Evolutionary conservation across 2,329 filamentous ascomycete genomes (phyloP), one percentile per base, ranked within the genome.

Genomic region (Penicillium palitans): DNA sequence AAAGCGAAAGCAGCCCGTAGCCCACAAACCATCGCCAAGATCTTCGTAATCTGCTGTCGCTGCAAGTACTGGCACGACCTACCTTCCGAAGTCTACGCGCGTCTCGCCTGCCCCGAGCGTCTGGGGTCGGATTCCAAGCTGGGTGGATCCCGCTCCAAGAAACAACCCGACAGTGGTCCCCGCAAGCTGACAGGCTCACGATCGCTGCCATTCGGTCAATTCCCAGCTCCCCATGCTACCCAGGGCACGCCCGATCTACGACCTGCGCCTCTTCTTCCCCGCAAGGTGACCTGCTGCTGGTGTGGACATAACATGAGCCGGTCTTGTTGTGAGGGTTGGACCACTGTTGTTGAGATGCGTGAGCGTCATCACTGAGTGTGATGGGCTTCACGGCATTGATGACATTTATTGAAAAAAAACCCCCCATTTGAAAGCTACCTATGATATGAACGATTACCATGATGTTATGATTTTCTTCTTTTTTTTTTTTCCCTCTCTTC

Each of bases 281-380:
- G 63, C 58, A 86, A 62, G 84, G 81, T 57, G 10, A 54, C 55
- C 31, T 90, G 88, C 70, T 87, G 87, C 9, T 90, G 88, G 88
- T 91, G 88, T 70, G 79, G 79, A 44, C 88, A 91, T 74, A 82
- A 83, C 50, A 90, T 91, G 87, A 87, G 80, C 63, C 87, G 82
- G 15, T 77, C 75, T 58, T 91, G 88, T 74, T 91, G 88, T 70
- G 82, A 87, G 12, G 88, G 87, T 8, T 88, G 88, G 75, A 84
- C 85, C 12, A 85, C 88, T 1, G 80, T 87, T 45, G 83, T 91
- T 4, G 84, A 87, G 61, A 75, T 90, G 66, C 84, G 84, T 67
- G 86, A 90, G 72, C 83, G 83, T 46, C 74, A 76, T 59, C 72
- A 77, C 64, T 78, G 53, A 65, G 47, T 39, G 35, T 27, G 35